phyloP scores from a whole-genome alignment of 73 alveolate genomes.

The Tetrahymena thermophila region DNA sequence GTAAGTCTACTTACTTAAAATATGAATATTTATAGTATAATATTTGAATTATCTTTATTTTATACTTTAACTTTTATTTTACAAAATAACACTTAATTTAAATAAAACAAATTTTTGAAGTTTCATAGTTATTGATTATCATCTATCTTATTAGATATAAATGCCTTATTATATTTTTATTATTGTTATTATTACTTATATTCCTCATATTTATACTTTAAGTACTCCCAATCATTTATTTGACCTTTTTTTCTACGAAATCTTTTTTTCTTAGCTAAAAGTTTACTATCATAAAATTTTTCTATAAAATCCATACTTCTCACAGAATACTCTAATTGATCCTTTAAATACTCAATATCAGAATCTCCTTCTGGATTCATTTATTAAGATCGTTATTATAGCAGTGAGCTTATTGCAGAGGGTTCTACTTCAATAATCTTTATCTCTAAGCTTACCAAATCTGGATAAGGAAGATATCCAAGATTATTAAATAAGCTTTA shows the following conservation, averaged over 20 bases:
- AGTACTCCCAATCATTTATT: not conserved
- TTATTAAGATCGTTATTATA: not conserved
- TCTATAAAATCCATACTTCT: not conserved
- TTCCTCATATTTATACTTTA: not conserved
- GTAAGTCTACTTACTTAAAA: too few relatives aligned
- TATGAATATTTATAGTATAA: too few relatives aligned
- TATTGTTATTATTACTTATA: not conserved
- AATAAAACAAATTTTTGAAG: too few relatives aligned
- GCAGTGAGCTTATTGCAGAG: not conserved
- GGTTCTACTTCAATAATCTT: not conserved
- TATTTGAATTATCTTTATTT: too few relatives aligned
- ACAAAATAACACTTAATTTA: too few relatives aligned
- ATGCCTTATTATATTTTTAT: not conserved
- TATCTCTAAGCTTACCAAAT: not conserved
- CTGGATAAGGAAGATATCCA: not conserved
- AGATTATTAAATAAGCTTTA: not conserved
- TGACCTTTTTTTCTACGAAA: not conserved
- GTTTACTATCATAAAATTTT: not conserved
- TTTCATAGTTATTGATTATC: too few relatives aligned
- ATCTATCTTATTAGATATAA: too few relatives aligned
- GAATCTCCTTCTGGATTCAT: not conserved
- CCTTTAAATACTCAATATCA: not conserved
- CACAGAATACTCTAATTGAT: not conserved
- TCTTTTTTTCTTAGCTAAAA: not conserved
- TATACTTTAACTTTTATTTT: too few relatives aligned